These are phyloP conservation scores for Truncatella angustata DNA, from an alignment of 2,329 filamentous ascomycete species.

Conservation along the genomic window DNA sequence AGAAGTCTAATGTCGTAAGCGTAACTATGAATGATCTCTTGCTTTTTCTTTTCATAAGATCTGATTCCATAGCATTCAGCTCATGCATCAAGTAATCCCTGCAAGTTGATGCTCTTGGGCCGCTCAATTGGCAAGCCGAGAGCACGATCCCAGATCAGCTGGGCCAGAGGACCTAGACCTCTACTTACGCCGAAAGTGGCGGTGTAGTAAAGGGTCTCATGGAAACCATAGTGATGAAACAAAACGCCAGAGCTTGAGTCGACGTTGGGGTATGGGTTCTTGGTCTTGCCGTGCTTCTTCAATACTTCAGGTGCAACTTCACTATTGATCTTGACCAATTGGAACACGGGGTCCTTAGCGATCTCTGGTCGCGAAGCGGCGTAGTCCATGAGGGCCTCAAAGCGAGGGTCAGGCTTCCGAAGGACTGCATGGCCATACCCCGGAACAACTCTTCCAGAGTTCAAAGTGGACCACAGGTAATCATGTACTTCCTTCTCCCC, in stretches of 20 bases:
- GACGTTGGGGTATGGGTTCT: slow-evolving; percentile 97
- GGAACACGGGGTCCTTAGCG: slow-evolving; percentile 83
- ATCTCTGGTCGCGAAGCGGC: slow-evolving; percentile 83
- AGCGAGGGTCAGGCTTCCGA: slow-evolving; percentile 94
- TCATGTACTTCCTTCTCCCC: slow-evolving; percentile 78
- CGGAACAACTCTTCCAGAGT: slow-evolving; percentile 89
- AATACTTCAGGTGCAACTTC: slow-evolving; percentile 88
- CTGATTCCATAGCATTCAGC: too few species aligned
- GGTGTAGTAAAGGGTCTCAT: slow-evolving; percentile 93
- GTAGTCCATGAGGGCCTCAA: slow-evolving; percentile 96
- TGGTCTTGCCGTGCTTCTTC: slow-evolving; percentile 95
- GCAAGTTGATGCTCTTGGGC: slow-evolving; percentile 94
- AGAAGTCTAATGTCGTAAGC: too few species aligned
- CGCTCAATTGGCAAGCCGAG: slow-evolving; percentile 94
- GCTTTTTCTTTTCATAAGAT: too few species aligned
- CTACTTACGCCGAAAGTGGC: slow-evolving; percentile 68
- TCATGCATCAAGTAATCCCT: slow-evolving; percentile 63
- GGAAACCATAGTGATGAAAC: slow-evolving; percentile 98
- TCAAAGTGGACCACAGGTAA: slow-evolving; percentile 91
- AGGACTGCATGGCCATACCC: slow-evolving; percentile 96
- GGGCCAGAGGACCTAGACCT: slow-evolving; percentile 82
- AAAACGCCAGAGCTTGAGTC: slow-evolving; percentile 90
- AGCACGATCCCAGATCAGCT: slow-evolving; percentile 94
- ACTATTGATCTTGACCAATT: slow-evolving; percentile 90
- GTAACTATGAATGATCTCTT: too few species aligned